phyloP scores from a whole-genome alignment of 148 eudicot species.

The Rhododendron simsii region DNA sequence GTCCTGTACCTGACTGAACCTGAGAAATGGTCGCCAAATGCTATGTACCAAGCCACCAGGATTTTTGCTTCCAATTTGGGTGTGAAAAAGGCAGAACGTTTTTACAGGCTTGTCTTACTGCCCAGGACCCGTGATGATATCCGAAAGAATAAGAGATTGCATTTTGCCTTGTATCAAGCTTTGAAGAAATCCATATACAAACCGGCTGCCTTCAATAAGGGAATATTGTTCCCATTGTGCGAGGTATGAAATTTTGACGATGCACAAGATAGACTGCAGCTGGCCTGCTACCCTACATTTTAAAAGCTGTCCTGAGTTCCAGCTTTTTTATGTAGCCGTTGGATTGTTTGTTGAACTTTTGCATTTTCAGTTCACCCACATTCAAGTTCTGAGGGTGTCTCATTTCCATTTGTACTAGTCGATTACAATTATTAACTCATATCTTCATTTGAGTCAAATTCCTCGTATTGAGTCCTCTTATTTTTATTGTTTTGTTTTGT shows the following conservation, averaged over 20 bases:
- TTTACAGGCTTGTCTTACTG: slow-evolving; percentile 77
- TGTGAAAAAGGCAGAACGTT: slow-evolving; percentile 70
- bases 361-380: neutral
- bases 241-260: slow-evolving; percentile 44
- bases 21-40: slow-evolving; percentile 88
- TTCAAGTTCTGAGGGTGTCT: neutral
- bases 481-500: neutral
- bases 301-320: neutral
- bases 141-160: slow-evolving; percentile 72
- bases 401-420: neutral
- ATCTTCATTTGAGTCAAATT: neutral
- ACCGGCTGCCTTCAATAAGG: slow-evolving; percentile 96
- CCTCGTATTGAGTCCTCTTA: neutral
- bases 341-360: neutral
- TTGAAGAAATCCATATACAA: slow-evolving; percentile 79
- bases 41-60: slow-evolving; percentile 85
- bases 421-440: neutral
- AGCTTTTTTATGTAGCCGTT: neutral
- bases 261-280: neutral
- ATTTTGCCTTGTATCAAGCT: slow-evolving; percentile 66
- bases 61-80: slow-evolving; percentile 88
- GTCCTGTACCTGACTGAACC: slow-evolving; percentile 83
- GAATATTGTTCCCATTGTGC: slow-evolving; percentile 78
- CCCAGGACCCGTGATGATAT: slow-evolving; percentile 86
- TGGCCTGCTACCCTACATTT: neutral